These are phyloP conservation scores for Boletus sp. DNA, from an alignment of 1,284 basidiomycete genomes.

Conservation along the genomic window DNA sequence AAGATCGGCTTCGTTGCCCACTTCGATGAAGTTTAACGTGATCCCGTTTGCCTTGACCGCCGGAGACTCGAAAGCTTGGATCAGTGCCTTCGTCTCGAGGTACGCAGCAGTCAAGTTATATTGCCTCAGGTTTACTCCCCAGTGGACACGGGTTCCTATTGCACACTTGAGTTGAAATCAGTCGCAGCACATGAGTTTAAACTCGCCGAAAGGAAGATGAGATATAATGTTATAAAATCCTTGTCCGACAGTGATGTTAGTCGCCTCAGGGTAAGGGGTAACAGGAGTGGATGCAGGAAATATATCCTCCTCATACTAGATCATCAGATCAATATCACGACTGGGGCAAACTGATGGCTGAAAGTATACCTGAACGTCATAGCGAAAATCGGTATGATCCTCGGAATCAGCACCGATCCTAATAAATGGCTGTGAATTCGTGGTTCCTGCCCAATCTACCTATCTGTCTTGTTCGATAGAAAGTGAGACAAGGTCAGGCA, in stretches of 20 bases:
- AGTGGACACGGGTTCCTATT: constrained; percentile 58
- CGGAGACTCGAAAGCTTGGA: constrained; percentile 49
- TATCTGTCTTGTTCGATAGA: constrained; percentile 71
- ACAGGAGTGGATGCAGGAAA: constrained; percentile 50
- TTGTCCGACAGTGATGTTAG: constrained; percentile 54
- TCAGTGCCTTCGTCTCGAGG: constrained; percentile 57
- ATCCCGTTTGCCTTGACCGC: constrained; percentile 47
- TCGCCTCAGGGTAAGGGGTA: constrained; percentile 64
- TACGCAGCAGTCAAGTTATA: constrained; percentile 57
- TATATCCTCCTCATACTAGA: constrained; percentile 23
- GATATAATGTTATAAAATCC: constrained; percentile 56
- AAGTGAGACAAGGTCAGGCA: constrained; percentile 53
- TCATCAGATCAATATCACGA: constrained; percentile 2
- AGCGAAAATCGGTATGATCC: constrained; percentile 57
- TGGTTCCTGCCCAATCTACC: constrained; percentile 59
- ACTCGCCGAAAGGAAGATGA: constrained; percentile 51
- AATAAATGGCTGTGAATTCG: constrained; percentile 55
- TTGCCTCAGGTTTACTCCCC: constrained; percentile 65
- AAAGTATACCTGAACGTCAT: constrained; percentile 39
- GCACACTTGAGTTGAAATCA: neutral
- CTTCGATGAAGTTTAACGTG: constrained; percentile 54
- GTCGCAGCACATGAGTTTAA: neutral
- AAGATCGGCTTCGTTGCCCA: constrained; percentile 66
- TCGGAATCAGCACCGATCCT: constrained; percentile 64
- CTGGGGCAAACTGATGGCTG: neutral